Conservation (phyloP, 108 stramenopile species). For the Skeletonema grethae region DNA sequence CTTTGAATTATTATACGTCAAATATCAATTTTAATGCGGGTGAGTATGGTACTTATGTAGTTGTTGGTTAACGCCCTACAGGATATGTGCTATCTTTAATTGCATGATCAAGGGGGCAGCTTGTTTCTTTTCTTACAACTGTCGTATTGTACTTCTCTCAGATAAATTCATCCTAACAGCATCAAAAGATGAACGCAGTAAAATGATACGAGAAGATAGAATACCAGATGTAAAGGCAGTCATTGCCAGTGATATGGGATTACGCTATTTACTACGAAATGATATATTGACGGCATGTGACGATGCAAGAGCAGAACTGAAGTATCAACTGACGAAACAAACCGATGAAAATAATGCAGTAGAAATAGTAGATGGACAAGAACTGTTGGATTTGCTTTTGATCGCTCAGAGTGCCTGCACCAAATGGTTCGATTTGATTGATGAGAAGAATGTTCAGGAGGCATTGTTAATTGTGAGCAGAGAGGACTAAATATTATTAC, state of each 20-base stretch:
- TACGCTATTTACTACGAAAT: conserved; percentile 55
- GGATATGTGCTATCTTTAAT: too few relatives aligned
- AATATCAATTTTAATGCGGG: conserved; percentile 47
- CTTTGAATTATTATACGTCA: conserved; percentile 61
- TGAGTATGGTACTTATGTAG: too few relatives aligned
- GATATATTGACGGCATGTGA: conserved; percentile 52
- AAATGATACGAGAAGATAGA: conserved; percentile 53
- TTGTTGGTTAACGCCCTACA: too few relatives aligned
- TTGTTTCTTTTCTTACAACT: too few relatives aligned
- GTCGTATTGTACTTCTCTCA: too few relatives aligned
- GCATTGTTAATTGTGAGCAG: conserved; percentile 5
- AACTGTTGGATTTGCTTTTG: conserved; percentile 43
- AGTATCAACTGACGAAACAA: conserved; percentile 39
- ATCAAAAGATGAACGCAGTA: conserved; percentile 21
- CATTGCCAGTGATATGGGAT: conserved; percentile 55
- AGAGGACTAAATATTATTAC: background rate
- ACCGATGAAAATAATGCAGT: background rate
- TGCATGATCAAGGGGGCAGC: too few relatives aligned
- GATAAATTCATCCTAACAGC: conserved; percentile 56
- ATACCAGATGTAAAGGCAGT: conserved; percentile 57
- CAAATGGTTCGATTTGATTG: conserved; percentile 54
- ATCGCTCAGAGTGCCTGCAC: conserved; percentile 37
- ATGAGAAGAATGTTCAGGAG: conserved; percentile 27
- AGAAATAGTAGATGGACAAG: conserved; percentile 16
- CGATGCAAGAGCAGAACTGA: conserved; percentile 52